Evolutionary conservation across 176 grass and related monocot genomes (phyloP), one percentile per base, ranked within the genome.

Genomic region (Tillandsia fasciculata): DNA sequence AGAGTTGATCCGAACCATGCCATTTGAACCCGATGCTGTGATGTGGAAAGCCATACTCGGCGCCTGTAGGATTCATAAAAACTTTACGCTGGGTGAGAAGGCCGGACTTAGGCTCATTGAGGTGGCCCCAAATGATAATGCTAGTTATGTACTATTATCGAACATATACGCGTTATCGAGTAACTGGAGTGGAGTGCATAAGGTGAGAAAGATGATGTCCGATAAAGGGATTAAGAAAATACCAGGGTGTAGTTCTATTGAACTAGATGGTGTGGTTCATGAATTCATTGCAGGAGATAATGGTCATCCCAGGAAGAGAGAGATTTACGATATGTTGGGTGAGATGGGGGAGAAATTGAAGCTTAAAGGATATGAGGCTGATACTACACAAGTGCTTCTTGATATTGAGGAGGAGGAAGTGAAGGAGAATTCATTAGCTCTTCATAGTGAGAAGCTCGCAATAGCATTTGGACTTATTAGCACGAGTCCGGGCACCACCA

Each of bases 391-490:
- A 52, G 79, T 91, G n/a, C 72, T 85, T 64, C 82, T 91, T 69
- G 80, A 91, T 73, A 87, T 88, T 65, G 70, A 85, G 50, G 85
- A 85, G 61, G 71, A 88, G 64, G 85, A 80, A 70, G 70, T 80
- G 63, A 91, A 83, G 75, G 76, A 91, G 77, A 91, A 70, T 23
- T 82, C 80, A 11, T 72, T 91, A 64, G 79, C 82, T 59, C 71
- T 85, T 78, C 85, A 91, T 48, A 91, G 82, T 2, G 85, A 91
- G 74, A 91, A 83, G 83, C 79, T 87, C 65, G 89, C 89, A 11
- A 72, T 91, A 72, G 79, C 85, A 53, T 91, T 88, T 75, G 85
- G 89, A 14, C 64, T 91, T 26, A 88, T 85, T 52, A 85, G 82
- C 70, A 83, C 76, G 47, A 48, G 67, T 8, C 50, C 85, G 9